phyloP scores from a whole-genome alignment of 2,329 filamentous ascomycete genomes.

The Aspergillus jensenii region DNA sequence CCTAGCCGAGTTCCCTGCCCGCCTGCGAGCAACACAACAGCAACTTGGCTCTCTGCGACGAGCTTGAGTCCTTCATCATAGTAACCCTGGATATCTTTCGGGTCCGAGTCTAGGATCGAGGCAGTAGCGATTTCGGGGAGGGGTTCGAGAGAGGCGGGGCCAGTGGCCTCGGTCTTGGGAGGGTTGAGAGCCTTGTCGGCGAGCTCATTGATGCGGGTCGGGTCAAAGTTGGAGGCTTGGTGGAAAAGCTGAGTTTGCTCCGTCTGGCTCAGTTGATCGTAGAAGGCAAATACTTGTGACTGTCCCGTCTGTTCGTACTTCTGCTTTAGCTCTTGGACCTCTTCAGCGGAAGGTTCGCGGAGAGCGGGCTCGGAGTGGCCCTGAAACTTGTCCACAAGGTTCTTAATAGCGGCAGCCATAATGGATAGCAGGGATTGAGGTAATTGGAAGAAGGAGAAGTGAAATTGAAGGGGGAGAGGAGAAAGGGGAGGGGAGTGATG shows the following conservation, averaged over 20 bases:
- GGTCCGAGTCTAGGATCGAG: conserved; percentile 85
- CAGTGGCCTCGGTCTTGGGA: conserved; percentile 53
- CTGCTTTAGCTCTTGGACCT: conserved; percentile 66
- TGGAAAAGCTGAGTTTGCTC: conserved; percentile 79
- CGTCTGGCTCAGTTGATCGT: conserved; percentile 69
- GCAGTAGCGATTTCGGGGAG: conserved; percentile 83
- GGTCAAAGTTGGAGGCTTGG: conserved; percentile 80
- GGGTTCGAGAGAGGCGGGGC: conserved; percentile 68
- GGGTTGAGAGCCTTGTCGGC: conserved; percentile 79
- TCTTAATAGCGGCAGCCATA: conserved; percentile 45
- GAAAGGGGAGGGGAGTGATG: conserved; percentile 7
- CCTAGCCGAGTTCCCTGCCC: conserved; percentile 94
- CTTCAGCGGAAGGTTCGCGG: conserved; percentile 60
- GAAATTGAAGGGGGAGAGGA: conserved; percentile 2
- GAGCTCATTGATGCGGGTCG: conserved; percentile 82
- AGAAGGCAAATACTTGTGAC: conserved; percentile 83
- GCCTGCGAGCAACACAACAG: conserved; percentile 93
- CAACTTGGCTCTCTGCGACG: conserved; percentile 68
- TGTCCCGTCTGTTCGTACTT: conserved; percentile 75
- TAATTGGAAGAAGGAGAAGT: background rate
- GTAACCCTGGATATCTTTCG: conserved; percentile 78
- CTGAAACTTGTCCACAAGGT: conserved; percentile 49
- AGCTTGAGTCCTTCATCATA: conserved; percentile 68
- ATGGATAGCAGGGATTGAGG: conserved; percentile 7
- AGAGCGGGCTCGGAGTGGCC: conserved; percentile 37